Evolutionary conservation across 2,329 filamentous ascomycete genomes (phyloP), one percentile per base, ranked within the genome.

Genomic region (Dactylellina sp.): DNA sequence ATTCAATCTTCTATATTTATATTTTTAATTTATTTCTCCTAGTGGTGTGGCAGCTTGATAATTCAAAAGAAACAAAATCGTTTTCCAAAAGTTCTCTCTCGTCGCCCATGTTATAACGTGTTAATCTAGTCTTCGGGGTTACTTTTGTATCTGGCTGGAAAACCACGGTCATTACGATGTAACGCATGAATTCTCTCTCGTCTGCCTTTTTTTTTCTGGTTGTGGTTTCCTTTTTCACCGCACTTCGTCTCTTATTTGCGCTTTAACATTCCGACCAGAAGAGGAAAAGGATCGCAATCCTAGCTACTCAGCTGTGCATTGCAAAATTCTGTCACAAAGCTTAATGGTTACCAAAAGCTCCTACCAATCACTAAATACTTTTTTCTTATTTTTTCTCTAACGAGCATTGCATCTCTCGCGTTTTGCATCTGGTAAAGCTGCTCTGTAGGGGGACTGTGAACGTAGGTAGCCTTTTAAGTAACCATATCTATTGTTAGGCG

Each of bases 191-290:
- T 52, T 28, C 22, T 52, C 57, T 25, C 46, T 42, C 6, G 37
- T 14, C 49, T 60, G 24, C 56, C 35, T 37, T 47, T 49, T 49
- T 44, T 22, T 47, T 47, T 24, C 52, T 40, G 35, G 37, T 16
- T 14, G 7, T 42, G 9, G 3, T 12, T 53, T 35, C 39, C 47
- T n/a, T 35, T 55, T 46, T 56, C 25, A 28, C 32, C 20, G 2
- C 44, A 9, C 16, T 35, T 18, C 25, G 1, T 1, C 39, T 46
- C 39, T 50, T 44, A 40, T 59, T 40, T 46, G 1, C 37, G 24
- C 57, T 46, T 71, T 63, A 42, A 55, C 35, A 42, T 49, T 56
- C 32, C 39, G 35, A 32, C 14, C 47, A 14, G 28, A 70, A 61
- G 39, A 28, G 64, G 64, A 62, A 55, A 56, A 61, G 25, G 53